Evolutionary conservation across 768 basidiomycete genomes (phyloP).

Genomic region (Fomitopsis serialis): DNA sequence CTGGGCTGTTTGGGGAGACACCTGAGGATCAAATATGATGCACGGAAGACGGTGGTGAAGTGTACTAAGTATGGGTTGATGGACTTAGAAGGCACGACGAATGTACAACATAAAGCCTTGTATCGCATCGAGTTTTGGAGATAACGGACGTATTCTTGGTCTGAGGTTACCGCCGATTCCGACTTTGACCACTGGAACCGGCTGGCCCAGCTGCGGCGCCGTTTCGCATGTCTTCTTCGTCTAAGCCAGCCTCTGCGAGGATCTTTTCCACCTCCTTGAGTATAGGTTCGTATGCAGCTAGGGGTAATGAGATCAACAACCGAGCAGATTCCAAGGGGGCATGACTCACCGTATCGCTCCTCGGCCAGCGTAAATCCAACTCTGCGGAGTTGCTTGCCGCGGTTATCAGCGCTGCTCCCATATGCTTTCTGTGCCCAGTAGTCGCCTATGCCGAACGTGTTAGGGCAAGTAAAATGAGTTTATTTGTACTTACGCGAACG

Average conservation of each 20-base stretch:
- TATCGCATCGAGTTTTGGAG: no score
- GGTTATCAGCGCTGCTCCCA: conserved; percentile 48
- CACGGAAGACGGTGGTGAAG: no score
- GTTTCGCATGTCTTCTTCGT: conserved; percentile 73
- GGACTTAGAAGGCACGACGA: no score
- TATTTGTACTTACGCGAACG: conserved; percentile 54
- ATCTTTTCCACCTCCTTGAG: conserved; percentile 81
- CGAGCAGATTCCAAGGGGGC: not conserved
- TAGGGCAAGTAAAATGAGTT: not conserved
- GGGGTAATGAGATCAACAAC: not conserved
- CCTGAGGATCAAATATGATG: no score
- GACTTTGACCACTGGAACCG: conserved; percentile 38
- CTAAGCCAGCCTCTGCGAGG: conserved; percentile 75
- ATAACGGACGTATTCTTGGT: not conserved
- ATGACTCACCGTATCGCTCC: conserved; percentile 58
- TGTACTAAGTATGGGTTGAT: no score
- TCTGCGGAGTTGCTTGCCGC: conserved; percentile 72
- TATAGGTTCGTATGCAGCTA: conserved; percentile 78
- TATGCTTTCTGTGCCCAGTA: conserved; percentile 78
- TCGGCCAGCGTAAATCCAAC: conserved; percentile 77
- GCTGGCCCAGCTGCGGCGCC: conserved; percentile 41
- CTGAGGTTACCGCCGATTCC: conserved; percentile 36
- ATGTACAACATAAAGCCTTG: no score
- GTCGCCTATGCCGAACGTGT: conserved; percentile 43
- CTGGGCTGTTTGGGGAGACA: no score